Percentiles rank a stretch among this genome's conserved stretches.
These are phyloP conservation scores for Pilobolus umbonatus DNA, from an alignment of 192 early-diverging fungal species.

Conservation along the genomic window DNA sequence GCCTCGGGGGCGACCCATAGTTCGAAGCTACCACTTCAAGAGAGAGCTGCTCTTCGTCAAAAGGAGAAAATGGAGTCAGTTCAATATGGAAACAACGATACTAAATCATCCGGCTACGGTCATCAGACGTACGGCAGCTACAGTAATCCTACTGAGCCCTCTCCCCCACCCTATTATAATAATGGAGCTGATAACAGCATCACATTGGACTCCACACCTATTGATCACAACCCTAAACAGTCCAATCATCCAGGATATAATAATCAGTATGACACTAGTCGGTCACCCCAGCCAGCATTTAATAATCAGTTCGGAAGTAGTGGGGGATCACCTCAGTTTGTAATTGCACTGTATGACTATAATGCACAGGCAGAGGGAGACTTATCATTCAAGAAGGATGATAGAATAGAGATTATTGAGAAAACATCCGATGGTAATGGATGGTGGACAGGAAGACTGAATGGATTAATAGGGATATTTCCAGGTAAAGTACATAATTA, in stretches of 20 bases:
- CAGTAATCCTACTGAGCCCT: too few species aligned
- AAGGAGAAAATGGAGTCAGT: slow-evolving; percentile 9
- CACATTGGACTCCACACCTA: neutral
- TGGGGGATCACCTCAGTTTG: slow-evolving; percentile 4
- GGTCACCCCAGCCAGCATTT: neutral
- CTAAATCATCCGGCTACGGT: neutral
- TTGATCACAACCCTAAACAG: neutral
- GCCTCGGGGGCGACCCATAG: slow-evolving; percentile 22
- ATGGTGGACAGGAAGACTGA: slow-evolving; percentile 42
- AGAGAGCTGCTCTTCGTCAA: slow-evolving; percentile 23
- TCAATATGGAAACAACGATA: neutral
- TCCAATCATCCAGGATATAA: neutral
- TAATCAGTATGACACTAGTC: neutral
- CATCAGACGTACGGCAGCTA: too few species aligned
- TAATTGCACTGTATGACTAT: slow-evolving; percentile 39
- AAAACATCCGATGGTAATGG: slow-evolving; percentile 33
- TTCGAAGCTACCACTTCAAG: slow-evolving; percentile 23
- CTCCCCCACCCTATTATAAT: slow-evolving; percentile 16
- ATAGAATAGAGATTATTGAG: slow-evolving; percentile 38
- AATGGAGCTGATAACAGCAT: neutral
- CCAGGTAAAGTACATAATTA: slow-evolving; percentile 23
- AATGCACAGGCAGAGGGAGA: slow-evolving; percentile 36
- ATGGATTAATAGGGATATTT: slow-evolving; percentile 28
- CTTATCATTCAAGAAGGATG: slow-evolving; percentile 37
- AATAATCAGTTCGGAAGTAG: neutral